Conservation (phyloP, 2,329 filamentous ascomycete species). For the Colletotrichum magnum region DNA sequence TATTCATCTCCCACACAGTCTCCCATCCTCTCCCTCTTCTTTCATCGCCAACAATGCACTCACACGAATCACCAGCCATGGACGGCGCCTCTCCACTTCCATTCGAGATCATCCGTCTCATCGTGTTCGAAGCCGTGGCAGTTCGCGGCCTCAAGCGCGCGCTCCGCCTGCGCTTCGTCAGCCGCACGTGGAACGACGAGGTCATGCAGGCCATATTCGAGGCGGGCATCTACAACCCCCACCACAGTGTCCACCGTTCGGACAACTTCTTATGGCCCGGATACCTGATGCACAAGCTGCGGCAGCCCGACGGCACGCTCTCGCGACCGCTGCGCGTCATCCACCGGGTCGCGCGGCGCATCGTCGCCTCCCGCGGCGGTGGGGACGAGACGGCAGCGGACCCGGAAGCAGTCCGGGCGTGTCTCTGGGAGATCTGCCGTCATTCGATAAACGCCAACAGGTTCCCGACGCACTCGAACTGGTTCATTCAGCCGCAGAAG, state of each 20-base stretch:
- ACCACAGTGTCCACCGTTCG: background rate
- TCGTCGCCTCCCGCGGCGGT: conserved; percentile 6
- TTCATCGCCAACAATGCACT: background rate
- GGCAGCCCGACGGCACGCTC: conserved; percentile 4
- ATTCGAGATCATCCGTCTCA: conserved; percentile 7
- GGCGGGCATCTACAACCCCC: conserved; percentile 9
- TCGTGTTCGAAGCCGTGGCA: conserved; percentile 1
- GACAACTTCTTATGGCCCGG: background rate
- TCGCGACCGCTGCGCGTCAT: conserved; percentile 7
- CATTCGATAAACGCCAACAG: no score
- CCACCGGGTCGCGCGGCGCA: conserved; percentile 4
- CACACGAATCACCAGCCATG: conserved; percentile 1
- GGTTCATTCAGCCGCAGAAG: background rate
- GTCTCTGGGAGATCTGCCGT: conserved; percentile 11
- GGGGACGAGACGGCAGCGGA: background rate
- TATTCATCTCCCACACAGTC: no score
- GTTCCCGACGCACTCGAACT: background rate
- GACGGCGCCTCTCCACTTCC: conserved; percentile 3
- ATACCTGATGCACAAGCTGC: conserved; percentile 16
- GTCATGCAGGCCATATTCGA: conserved; percentile 15
- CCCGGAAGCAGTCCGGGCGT: background rate
- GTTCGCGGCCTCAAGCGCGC: conserved; percentile 5
- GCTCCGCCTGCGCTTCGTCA: conserved; percentile 11
- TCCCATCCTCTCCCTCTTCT: background rate
- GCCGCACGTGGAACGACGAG: conserved; percentile 11